phyloP scores from a whole-genome alignment of 352 stramenopile genomes.

The Phytophthora kernoviae region DNA sequence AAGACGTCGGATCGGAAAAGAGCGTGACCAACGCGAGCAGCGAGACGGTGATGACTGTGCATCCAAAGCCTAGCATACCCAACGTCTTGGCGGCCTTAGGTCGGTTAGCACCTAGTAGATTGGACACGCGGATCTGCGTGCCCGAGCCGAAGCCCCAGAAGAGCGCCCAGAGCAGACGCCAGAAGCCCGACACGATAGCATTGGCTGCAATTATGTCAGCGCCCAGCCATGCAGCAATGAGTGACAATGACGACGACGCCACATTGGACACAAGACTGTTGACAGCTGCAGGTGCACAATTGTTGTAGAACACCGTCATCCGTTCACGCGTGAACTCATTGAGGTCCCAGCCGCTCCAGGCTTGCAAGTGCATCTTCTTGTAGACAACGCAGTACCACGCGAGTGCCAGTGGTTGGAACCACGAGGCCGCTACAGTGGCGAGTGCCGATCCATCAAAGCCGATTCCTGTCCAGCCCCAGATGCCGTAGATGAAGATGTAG shows the following conservation, averaged over 20 bases:
- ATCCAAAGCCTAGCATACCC: slow-evolving; percentile 28
- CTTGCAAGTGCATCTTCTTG: slow-evolving; percentile 32
- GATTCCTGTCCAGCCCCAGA: slow-evolving; percentile 21
- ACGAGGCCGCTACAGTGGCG: slow-evolving; percentile 27
- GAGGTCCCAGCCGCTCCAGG: slow-evolving; percentile 30
- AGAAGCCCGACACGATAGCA: slow-evolving; percentile 32
- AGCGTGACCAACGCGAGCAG: slow-evolving; percentile 24
- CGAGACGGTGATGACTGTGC: slow-evolving; percentile 29
- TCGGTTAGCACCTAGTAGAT: slow-evolving; percentile 30
- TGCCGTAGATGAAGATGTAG: slow-evolving; percentile 35
- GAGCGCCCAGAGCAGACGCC: slow-evolving; percentile 33
- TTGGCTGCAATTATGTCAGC: slow-evolving; percentile 32
- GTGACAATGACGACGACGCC: slow-evolving; percentile 25
- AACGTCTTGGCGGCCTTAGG: slow-evolving; percentile 29
- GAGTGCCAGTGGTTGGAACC: slow-evolving; percentile 26
- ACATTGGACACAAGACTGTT: slow-evolving; percentile 33
- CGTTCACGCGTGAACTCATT: slow-evolving; percentile 29
- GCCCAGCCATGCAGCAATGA: slow-evolving; percentile 26
- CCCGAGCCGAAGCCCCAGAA: slow-evolving; percentile 33
- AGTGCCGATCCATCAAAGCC: slow-evolving; percentile 29
- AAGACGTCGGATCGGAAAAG: slow-evolving; percentile 30
- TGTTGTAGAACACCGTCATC: slow-evolving; percentile 34
- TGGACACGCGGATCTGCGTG: slow-evolving; percentile 33
- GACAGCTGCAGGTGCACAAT: slow-evolving; percentile 27
- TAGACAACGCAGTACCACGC: slow-evolving; percentile 34